A percentile compares a stretch with the other conserved stretches of the same genome.
These are phyloP conservation scores for Cyberlindnera meyerae DNA, from an alignment of 805 yeast genomes.

Conservation along the genomic window DNA sequence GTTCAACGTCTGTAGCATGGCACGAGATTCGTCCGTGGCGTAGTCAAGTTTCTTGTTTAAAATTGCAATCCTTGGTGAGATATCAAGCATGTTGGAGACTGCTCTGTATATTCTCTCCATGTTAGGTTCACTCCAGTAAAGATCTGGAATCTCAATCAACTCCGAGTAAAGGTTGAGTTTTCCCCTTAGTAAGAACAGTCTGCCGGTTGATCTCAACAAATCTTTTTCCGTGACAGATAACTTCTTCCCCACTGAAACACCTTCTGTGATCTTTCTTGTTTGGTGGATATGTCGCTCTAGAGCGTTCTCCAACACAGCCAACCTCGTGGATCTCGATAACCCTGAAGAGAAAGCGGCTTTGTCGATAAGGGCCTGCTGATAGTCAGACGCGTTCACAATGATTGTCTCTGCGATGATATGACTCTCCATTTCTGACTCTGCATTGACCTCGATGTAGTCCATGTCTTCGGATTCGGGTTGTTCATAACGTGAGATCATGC, in stretches of 20 bases:
- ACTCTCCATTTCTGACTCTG: slow-evolving; percentile 28
- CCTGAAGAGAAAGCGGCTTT: slow-evolving; percentile 90
- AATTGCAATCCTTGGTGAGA: slow-evolving; percentile 70
- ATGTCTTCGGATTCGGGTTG: slow-evolving; percentile 76
- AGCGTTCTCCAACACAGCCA: slow-evolving; percentile 71
- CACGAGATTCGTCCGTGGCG: slow-evolving; percentile 83
- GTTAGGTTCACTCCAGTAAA: slow-evolving; percentile 89
- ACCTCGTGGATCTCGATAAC: slow-evolving; percentile 76
- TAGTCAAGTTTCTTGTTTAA: slow-evolving; percentile 84
- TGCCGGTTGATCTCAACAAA: slow-evolving; percentile 65
- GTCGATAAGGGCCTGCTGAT: slow-evolving; percentile 53
- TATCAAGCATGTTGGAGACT: slow-evolving; percentile 68
- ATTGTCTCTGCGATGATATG: slow-evolving; percentile 67
- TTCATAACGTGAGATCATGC: slow-evolving; percentile 44
- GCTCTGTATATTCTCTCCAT: slow-evolving; percentile 71
- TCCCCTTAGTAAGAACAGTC: slow-evolving; percentile 71
- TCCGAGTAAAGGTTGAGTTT: slow-evolving; percentile 82
- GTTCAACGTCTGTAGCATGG: slow-evolving; percentile 65
- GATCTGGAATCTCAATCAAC: slow-evolving; percentile 85
- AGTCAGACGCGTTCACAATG: slow-evolving; percentile 48
- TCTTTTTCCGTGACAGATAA: slow-evolving; percentile 54
- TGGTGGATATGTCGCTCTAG: slow-evolving; percentile 63
- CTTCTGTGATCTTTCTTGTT: slow-evolving; percentile 61
- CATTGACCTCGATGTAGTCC: slow-evolving; percentile 52
- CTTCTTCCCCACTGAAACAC: slow-evolving; percentile 55